Conservation (phyloP, 345 rosid genomes). For the Streptanthus diversifolius region DNA sequence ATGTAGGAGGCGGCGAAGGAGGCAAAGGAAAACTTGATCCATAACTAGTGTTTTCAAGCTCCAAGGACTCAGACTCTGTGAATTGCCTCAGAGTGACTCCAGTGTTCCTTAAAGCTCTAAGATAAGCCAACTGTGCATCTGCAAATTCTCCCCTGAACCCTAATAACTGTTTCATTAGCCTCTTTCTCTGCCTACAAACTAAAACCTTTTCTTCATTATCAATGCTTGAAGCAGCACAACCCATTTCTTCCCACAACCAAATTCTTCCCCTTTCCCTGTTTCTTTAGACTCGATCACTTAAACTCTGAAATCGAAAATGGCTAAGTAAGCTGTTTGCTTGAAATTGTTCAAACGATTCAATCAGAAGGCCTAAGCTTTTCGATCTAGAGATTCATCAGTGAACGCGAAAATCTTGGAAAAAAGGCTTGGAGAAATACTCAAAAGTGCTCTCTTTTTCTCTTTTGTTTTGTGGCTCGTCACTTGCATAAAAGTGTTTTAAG, state of each 20-base stretch:
- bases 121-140: constrained; percentile 65
- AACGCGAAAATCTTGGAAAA: background rate
- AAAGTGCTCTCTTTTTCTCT: constrained; percentile 15
- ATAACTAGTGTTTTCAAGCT: constrained; percentile 52
- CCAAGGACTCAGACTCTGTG: constrained; percentile 80
- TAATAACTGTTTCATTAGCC: constrained; percentile 69
- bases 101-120: constrained; percentile 78
- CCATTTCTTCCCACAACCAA: constrained; percentile 47
- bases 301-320: constrained; percentile 6
- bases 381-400: constrained; percentile 4
- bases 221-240: constrained; percentile 82
- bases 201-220: constrained; percentile 73
- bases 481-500: constrained; percentile 9
- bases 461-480: constrained; percentile 6
- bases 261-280: background rate
- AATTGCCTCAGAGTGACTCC: constrained; percentile 89
- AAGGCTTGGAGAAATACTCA: background rate
- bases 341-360: background rate
- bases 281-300: background rate
- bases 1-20: constrained; percentile 53
- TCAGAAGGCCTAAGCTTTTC: constrained; percentile 12
- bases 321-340: background rate
- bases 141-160: constrained; percentile 71
- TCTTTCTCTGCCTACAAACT: constrained; percentile 78
- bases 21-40: constrained; percentile 42